These are phyloP conservation scores for Sporobolus alterniflorus DNA, from an alignment of 202 grass and related monocot genomes.

Conservation along the genomic window DNA sequence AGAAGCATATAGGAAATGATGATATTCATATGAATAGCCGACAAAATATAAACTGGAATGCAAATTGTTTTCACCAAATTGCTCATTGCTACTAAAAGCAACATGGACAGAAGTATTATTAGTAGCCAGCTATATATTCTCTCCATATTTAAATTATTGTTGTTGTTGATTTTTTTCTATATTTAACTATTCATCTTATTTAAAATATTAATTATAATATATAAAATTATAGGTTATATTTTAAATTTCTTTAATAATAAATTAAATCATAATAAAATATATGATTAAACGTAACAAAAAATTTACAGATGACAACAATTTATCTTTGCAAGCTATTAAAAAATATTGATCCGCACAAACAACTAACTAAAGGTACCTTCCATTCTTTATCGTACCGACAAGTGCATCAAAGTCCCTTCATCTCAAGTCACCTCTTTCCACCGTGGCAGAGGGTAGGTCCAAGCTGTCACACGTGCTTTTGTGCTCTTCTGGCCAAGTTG, in stretches of 20 bases:
- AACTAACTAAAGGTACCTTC: neutral
- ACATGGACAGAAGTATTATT: neutral
- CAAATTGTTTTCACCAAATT: neutral
- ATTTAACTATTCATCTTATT: too few relatives aligned
- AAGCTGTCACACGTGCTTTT: slow-evolving; percentile 41
- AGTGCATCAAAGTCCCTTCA: neutral
- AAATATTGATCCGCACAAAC: neutral
- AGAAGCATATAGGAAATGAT: too few relatives aligned
- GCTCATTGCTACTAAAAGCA: neutral
- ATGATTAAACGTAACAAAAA: neutral
- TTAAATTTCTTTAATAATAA: too few relatives aligned
- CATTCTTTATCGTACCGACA: slow-evolving; percentile 34
- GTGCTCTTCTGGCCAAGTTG: slow-evolving; percentile 26
- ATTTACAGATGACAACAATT: neutral
- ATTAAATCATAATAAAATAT: too few relatives aligned
- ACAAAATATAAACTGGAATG: neutral
- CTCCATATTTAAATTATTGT: too few relatives aligned
- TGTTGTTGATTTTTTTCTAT: too few relatives aligned
- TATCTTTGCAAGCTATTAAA: neutral
- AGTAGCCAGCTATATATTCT: neutral
- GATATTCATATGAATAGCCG: neutral
- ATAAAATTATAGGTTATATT: too few relatives aligned
- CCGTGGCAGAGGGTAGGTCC: slow-evolving; percentile 16
- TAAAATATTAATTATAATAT: too few relatives aligned
- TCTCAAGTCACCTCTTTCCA: slow-evolving; percentile 36